phyloP scores from a whole-genome alignment of 331 rosid genomes.

The Acacia pycnantha region DNA sequence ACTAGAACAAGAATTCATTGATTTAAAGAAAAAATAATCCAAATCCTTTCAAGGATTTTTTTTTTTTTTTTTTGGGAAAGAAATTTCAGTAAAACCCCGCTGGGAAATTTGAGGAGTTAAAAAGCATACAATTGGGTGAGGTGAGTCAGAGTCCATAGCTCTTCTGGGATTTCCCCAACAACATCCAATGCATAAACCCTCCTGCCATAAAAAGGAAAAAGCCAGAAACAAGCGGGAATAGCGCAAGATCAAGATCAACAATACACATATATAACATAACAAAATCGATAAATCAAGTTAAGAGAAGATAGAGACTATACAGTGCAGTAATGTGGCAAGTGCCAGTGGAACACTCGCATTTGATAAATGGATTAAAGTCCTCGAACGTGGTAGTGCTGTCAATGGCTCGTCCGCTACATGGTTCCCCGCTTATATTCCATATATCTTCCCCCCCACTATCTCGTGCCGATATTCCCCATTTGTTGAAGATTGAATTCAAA shows the following conservation, averaged over 20 bases:
- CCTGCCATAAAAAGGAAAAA: constrained; percentile 38
- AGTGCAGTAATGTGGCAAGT: constrained; percentile 57
- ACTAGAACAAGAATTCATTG: not conserved
- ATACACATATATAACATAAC: not conserved
- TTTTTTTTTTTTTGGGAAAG: not conserved
- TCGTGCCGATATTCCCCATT: constrained; percentile 42
- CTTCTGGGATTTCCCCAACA: constrained; percentile 56
- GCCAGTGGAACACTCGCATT: constrained; percentile 55
- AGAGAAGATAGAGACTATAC: constrained; percentile 36
- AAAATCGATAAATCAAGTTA: not conserved
- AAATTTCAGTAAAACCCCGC: not conserved
- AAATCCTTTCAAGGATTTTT: not conserved
- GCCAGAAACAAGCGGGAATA: not conserved
- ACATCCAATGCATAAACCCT: constrained; percentile 42
- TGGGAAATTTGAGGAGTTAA: not conserved
- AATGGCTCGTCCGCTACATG: constrained; percentile 66
- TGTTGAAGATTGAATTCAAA: constrained; percentile 61
- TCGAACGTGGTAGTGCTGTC: constrained; percentile 9
- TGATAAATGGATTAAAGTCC: constrained; percentile 54
- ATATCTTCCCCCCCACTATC: not conserved
- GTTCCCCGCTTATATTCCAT: constrained; percentile 69
- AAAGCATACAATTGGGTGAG: constrained; percentile 65
- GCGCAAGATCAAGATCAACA: not conserved
- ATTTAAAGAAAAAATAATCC: not conserved
- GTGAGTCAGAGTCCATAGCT: constrained; percentile 64